Evolutionary conservation across 345 rosid species (phyloP).

Genomic region (Ricinus communis): DNA sequence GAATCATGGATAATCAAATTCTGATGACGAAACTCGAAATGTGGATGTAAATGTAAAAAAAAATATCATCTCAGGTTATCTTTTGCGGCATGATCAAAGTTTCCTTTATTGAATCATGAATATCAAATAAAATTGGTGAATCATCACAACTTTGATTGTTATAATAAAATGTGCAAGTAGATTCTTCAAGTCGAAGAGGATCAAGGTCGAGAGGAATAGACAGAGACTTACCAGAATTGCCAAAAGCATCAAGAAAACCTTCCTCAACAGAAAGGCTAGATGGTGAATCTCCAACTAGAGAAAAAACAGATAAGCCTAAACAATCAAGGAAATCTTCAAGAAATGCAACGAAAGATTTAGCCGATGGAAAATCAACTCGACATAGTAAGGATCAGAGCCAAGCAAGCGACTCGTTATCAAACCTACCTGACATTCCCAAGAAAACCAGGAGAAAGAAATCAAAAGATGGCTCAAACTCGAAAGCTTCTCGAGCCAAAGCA

Average conservation of each 20-base stretch:
- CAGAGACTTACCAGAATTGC: conserved; percentile 32
- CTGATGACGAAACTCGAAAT: too few species aligned
- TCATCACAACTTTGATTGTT: too few species aligned
- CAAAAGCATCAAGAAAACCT: conserved; percentile 46
- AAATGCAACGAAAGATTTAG: conserved; percentile 10
- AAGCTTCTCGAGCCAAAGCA: conserved; percentile 35
- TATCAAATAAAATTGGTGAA: too few species aligned
- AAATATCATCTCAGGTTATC: too few species aligned
- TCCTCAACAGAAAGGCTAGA: conserved; percentile 17
- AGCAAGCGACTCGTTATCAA: conserved; percentile 29
- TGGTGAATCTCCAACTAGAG: conserved; percentile 39
- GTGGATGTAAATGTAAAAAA: too few species aligned
- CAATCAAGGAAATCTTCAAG: conserved; percentile 48
- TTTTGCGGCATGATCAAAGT: too few species aligned
- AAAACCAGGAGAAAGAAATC: conserved; percentile 43
- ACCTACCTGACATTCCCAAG: conserved; percentile 32
- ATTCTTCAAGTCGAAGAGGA: conserved; percentile 21
- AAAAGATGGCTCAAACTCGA: conserved; percentile 30
- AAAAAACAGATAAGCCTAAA: conserved; percentile 47
- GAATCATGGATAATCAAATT: background rate
- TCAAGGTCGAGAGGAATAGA: background rate
- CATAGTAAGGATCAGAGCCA: conserved; percentile 19
- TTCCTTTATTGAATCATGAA: too few species aligned
- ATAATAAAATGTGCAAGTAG: too few species aligned
- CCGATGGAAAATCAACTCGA: conserved; percentile 7